Conservation (phyloP, 129 eudicot genomes). For the Lactuca sativa region DNA sequence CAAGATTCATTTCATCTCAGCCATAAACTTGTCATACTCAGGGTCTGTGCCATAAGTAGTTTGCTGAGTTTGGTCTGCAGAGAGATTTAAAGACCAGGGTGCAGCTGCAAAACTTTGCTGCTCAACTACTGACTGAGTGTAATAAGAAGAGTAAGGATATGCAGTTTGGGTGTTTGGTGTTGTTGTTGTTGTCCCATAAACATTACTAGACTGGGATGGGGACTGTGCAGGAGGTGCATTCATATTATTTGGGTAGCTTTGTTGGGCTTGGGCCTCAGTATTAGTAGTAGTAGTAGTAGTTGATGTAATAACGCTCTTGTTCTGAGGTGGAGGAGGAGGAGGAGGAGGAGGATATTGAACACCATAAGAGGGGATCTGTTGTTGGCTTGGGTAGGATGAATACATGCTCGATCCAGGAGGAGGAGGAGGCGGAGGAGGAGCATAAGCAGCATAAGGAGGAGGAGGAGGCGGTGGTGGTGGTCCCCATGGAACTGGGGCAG, state of each 20-base stretch:
- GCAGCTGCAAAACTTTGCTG: conserved; percentile 53
- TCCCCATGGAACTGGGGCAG: conserved; percentile 77
- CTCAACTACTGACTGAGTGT: conserved; percentile 48
- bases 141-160: conserved; percentile 62
- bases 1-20: conserved; percentile 62
- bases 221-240: conserved; percentile 59
- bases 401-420: conserved; percentile 68
- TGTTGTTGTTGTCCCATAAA: conserved; percentile 52
- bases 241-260: conserved; percentile 48
- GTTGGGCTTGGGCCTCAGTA: conserved; percentile 36
- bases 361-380: conserved; percentile 54
- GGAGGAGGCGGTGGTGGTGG: conserved; percentile 60
- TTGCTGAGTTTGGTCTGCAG: conserved; percentile 54
- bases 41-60: conserved; percentile 52
- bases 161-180: conserved; percentile 49
- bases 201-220: conserved; percentile 30
- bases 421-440: conserved; percentile 64
- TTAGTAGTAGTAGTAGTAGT: conserved; percentile 22
- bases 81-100: conserved; percentile 77
- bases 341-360: conserved; percentile 51
- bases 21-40: conserved; percentile 92
- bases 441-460: conserved; percentile 57
- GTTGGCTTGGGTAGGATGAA: conserved; percentile 47
- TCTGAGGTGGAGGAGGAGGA: conserved; percentile 45
- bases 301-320: background rate